These are phyloP conservation scores for Botrytis elliptica DNA, from an alignment of 2,329 filamentous ascomycete genomes.

Conservation along the genomic window DNA sequence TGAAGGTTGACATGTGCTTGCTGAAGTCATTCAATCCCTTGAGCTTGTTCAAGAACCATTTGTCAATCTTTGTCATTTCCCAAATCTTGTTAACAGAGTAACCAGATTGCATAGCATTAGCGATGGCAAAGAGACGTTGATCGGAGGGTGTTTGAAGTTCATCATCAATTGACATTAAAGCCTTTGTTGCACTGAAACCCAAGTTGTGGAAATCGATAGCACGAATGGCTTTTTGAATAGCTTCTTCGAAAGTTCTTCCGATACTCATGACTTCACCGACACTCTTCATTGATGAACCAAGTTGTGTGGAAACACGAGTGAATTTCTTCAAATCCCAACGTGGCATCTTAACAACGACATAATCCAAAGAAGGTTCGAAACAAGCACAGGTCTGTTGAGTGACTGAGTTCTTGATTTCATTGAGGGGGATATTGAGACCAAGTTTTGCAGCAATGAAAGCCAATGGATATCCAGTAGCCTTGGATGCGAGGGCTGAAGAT, in stretches of 20 bases:
- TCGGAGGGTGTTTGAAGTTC: conserved; percentile 91
- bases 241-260: conserved; percentile 96
- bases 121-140: conserved; percentile 94
- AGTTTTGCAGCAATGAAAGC: conserved; percentile 99
- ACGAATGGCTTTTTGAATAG: conserved; percentile 97
- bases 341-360: conserved; percentile 98
- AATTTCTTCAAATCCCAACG: conserved; percentile 99
- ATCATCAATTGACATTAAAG: conserved; percentile 85
- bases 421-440: conserved; percentile 89
- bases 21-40: conserved; percentile 88
- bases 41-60: conserved; percentile 98
- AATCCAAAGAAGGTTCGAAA: conserved; percentile 96
- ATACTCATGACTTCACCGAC: conserved; percentile 99
- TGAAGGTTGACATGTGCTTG: conserved; percentile 16
- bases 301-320: conserved; percentile 96
- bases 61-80: conserved; percentile 96
- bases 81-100: conserved; percentile 94
- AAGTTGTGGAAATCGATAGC: conserved; percentile 91
- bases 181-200: conserved; percentile 88
- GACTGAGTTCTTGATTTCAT: conserved; percentile 94
- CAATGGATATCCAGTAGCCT: conserved; percentile 95
- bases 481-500: conserved; percentile 94
- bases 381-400: conserved; percentile 98
- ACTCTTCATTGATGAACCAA: conserved; percentile 98
- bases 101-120: conserved; percentile 96